Conservation (phyloP, 202 grass and related monocot species). For the Zoysia matrella region DNA sequence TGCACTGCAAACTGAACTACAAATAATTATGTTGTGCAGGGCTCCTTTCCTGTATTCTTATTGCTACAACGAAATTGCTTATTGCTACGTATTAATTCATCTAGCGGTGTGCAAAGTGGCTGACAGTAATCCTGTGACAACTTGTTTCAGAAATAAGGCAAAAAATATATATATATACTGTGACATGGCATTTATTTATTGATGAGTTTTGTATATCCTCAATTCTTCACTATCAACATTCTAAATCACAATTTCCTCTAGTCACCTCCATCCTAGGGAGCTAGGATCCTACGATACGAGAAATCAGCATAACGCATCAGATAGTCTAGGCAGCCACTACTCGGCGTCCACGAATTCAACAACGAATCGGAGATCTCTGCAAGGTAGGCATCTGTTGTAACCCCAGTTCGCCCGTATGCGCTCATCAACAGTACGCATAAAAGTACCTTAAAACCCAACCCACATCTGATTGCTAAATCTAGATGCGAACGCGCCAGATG, state of each 20-base stretch:
- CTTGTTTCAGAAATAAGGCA: background rate
- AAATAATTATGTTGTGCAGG: background rate
- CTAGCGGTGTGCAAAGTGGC: too few relatives aligned
- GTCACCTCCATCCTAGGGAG: background rate
- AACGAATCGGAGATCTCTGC: constrained; percentile 16
- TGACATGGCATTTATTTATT: background rate
- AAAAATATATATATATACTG: too few relatives aligned
- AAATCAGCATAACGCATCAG: background rate
- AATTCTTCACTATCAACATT: background rate
- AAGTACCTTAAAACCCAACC: background rate
- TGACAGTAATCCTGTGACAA: background rate
- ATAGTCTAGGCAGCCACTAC: background rate
- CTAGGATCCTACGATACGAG: background rate
- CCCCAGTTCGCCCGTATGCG: background rate
- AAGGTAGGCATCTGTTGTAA: background rate
- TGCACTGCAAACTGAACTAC: background rate
- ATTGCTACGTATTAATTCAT: background rate
- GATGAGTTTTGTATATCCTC: background rate
- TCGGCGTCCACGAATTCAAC: background rate
- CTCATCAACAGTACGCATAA: background rate
- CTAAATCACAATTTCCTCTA: background rate
- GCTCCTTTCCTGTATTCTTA: background rate
- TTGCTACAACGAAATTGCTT: background rate
- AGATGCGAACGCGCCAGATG: background rate
- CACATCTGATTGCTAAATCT: background rate